phyloP scores from a whole-genome alignment of 2,329 filamentous ascomycete genomes.

The Trichoderma endophyticum region DNA sequence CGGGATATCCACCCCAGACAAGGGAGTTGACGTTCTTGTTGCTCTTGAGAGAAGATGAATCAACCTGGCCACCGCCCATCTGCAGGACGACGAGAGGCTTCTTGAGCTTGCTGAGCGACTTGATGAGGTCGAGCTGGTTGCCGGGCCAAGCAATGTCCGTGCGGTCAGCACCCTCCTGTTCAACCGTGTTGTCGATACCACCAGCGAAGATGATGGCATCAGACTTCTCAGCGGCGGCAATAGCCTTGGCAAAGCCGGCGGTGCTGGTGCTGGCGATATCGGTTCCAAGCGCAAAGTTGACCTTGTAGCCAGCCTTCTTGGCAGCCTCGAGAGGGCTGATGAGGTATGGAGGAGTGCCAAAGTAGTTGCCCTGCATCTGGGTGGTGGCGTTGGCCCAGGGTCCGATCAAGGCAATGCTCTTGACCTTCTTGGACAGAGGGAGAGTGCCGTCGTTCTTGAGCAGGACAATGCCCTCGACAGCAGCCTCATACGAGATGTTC shows the following conservation, averaged over 20 bases:
- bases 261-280: neutral
- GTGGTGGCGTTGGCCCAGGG: slow-evolving; percentile 31
- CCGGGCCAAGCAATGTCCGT: slow-evolving; percentile 48
- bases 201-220: slow-evolving; percentile 52
- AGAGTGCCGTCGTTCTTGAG: slow-evolving; percentile 60
- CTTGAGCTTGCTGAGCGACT: slow-evolving; percentile 29
- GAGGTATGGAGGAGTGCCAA: slow-evolving; percentile 49
- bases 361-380: slow-evolving; percentile 28
- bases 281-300: slow-evolving; percentile 6
- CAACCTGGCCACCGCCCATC: slow-evolving; percentile 47
- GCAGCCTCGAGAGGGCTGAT: slow-evolving; percentile 51
- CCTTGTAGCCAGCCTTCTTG: neutral
- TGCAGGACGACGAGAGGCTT: slow-evolving; percentile 52
- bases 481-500: slow-evolving; percentile 37
- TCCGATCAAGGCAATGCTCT: slow-evolving; percentile 26
- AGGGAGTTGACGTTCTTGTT: slow-evolving; percentile 45
- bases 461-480: slow-evolving; percentile 57
- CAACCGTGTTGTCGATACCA: slow-evolving; percentile 52
- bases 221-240: slow-evolving; percentile 39
- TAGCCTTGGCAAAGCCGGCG: slow-evolving; percentile 23
- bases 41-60: slow-evolving; percentile 47
- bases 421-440: slow-evolving; percentile 37
- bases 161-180: slow-evolving; percentile 51
- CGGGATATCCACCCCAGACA: slow-evolving; percentile 57
- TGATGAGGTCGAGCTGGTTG: slow-evolving; percentile 50